Evolutionary conservation across 2,329 filamentous ascomycete species (phyloP).

Genomic region (Domatiomyces catenatus): DNA sequence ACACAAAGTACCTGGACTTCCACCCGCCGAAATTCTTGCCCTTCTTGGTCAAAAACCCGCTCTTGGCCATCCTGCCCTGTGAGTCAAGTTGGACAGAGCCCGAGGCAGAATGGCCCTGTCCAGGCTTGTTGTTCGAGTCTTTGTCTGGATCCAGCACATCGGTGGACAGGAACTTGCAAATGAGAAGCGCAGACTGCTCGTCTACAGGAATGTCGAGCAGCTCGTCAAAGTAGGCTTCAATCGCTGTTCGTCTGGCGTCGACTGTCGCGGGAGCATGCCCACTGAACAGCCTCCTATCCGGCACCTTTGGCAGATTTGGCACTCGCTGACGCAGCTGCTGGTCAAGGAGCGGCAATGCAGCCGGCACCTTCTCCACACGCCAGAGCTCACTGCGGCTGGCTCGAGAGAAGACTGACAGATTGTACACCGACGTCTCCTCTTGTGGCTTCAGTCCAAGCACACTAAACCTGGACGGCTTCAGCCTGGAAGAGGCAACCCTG

Average conservation of each 20-base stretch:
- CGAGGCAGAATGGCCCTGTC: conserved; percentile 15
- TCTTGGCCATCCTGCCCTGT: conserved; percentile 56
- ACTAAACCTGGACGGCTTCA: conserved; percentile 80
- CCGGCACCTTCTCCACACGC: conserved; percentile 84
- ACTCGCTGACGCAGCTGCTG: conserved; percentile 59
- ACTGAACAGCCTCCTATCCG: conserved; percentile 72
- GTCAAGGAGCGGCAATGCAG: conserved; percentile 67
- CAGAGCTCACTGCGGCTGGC: conserved; percentile 67
- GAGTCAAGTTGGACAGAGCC: conserved; percentile 19
- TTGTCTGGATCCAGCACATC: conserved; percentile 42
- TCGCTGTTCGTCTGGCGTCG: conserved; percentile 63
- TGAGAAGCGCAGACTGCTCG: conserved; percentile 56
- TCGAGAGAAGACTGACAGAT: conserved; percentile 67
- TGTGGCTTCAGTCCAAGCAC: conserved; percentile 62
- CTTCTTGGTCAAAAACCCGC: conserved; percentile 86
- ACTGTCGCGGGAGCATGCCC: conserved; percentile 89
- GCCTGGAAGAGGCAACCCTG: conserved; percentile 80
- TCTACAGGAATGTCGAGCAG: conserved; percentile 72
- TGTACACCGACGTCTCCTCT: conserved; percentile 90
- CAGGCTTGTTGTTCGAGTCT: conserved; percentile 30
- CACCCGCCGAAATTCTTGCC: conserved; percentile 98
- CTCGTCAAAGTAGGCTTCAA: conserved; percentile 74
- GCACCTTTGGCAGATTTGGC: conserved; percentile 59
- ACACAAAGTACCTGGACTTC: conserved; percentile 68
- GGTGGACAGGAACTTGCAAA: conserved; percentile 72